phyloP scores from a whole-genome alignment of 176 grass and related monocot genomes.

The barley (Hordeum vulgare) region MorexV3_pseudomolecules_assembly NC_058521.1:595392740-595393239 shows the following conservation, averaged over 20 bases:
- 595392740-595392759: not conserved
- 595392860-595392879: slow-evolving; percentile 7
- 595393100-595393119: not conserved
- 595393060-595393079: not conserved
- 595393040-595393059: not conserved
- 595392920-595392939: not conserved
- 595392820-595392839: not conserved
- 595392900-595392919: not conserved
- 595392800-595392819: not conserved
- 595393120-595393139: not conserved
- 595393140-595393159: not conserved
- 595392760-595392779: not conserved
- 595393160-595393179: not conserved
- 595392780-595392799: not conserved
- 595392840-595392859: slow-evolving; percentile 13
- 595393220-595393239: not conserved
- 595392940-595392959: not conserved
- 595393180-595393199: not conserved
- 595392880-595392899: not conserved
- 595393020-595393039: not conserved
- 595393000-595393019: not conserved
- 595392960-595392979: slow-evolving; percentile 26
- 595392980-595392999: not conserved
- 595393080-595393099: not conserved
- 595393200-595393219: not conserved